Evolutionary conservation across 163 green algal genomes (phyloP), one percentile per base, ranked within the genome.

Genomic region (Chlamydomonas reinhardtii): DNA sequence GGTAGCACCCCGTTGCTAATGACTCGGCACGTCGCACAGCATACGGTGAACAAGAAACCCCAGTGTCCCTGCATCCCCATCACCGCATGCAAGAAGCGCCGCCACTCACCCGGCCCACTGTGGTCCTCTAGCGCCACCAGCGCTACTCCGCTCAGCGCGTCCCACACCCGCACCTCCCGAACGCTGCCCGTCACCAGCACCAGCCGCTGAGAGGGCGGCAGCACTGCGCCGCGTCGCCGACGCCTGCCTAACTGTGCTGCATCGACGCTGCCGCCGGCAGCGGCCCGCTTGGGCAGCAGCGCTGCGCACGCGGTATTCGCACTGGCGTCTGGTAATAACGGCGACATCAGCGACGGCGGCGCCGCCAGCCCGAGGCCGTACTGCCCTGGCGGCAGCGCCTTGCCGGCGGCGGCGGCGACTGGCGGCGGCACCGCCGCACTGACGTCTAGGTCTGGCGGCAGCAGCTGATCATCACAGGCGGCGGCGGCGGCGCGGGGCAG

Each of bases 121-220:
- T 87, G 82, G n/a, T 87, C 72, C 24, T 32, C 32, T 24, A 87
- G 72, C 72, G 37, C n/a, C 39, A 31, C 22, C 59, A 87, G 82
- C 5, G 24, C 15, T 1, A 6, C 16, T 15, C 72, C 82, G 2
- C 6, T 22, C 17, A 87, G n/a, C 11, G 82, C 61, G 82, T 87
- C 82, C 82, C 71, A 81, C 71, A 87, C 61, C 15, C 82, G 82
- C 61, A 87, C 82, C 72, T 87, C 82, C 39, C 72, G 72, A n/a
- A 87, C 72, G 0, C 61, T 71, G 14, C 82, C 82, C 29, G 61
- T 76, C 59, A 87, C 82, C 59, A 87, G 61, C 37, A 87, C 82
- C 71, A 87, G 82, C 59, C 82, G 82, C 35, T 86, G 80, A 4
- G 31, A 73, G 14, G 80, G 68, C 31, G 79, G 79, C 79, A 85